These are phyloP conservation scores for Xylariomycetidae sp. DNA, from an alignment of 2,329 filamentous ascomycete species.

Conservation along the genomic window DNA sequence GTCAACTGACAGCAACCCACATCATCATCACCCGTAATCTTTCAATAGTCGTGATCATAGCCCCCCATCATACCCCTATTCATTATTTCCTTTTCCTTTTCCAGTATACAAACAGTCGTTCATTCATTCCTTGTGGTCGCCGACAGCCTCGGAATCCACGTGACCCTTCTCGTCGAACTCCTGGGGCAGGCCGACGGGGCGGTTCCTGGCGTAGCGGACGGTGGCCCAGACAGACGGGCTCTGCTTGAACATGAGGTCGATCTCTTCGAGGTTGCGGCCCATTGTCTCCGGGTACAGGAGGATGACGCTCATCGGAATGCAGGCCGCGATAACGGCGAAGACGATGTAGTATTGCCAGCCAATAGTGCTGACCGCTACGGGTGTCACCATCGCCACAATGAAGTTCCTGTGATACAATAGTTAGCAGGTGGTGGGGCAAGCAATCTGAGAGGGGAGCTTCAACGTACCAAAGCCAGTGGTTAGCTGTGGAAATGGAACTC, in stretches of 20 bases:
- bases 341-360: conserved; percentile 47
- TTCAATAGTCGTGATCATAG: too few species aligned
- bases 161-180: conserved; percentile 16
- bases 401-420: conserved; percentile 29
- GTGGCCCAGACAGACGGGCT: conserved; percentile 30
- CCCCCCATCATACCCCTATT: too few species aligned
- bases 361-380: conserved; percentile 42
- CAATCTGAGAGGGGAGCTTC: neutral
- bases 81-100: too few species aligned
- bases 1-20: too few species aligned
- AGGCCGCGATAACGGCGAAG: conserved; percentile 38
- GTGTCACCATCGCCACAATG: conserved; percentile 37
- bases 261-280: conserved; percentile 42
- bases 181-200: conserved; percentile 26
- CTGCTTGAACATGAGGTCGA: conserved; percentile 37
- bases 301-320: conserved; percentile 38
- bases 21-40: too few species aligned
- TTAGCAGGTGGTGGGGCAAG: conserved; percentile 1
- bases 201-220: conserved; percentile 31
- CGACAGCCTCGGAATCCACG: neutral
- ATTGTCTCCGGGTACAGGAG: conserved; percentile 44
- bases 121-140: neutral
- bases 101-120: neutral
- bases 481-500: conserved; percentile 49
- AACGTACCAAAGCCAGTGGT: conserved; percentile 43